These are phyloP conservation scores for Yamadazyma pseudoaaseri DNA, from an alignment of 1,139 yeast genomes.

Conservation along the genomic window DNA sequence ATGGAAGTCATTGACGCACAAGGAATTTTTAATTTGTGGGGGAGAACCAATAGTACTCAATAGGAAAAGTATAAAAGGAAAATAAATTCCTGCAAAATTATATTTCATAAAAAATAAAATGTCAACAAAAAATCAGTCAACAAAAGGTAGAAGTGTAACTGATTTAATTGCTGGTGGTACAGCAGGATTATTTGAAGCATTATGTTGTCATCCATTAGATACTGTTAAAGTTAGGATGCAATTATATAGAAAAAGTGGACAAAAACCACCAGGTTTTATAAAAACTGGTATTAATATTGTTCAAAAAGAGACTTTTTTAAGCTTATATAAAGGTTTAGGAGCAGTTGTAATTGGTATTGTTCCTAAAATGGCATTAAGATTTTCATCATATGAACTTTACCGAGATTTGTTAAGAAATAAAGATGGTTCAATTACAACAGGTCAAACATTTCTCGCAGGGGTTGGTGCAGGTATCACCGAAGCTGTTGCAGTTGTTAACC, in stretches of 20 bases:
- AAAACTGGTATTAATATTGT: conserved; percentile 79
- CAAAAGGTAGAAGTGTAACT: conserved; percentile 48
- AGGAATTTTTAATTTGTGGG: conserved; percentile 14
- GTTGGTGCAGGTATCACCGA: conserved; percentile 98
- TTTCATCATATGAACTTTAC: conserved; percentile 89
- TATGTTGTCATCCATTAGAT: conserved; percentile 93
- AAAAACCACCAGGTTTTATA: conserved; percentile 81
- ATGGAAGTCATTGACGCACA: conserved; percentile 10
- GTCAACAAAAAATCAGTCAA: conserved; percentile 11
- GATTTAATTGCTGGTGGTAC: conserved; percentile 95
- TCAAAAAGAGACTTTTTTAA: conserved; percentile 76
- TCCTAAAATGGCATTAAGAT: conserved; percentile 97
- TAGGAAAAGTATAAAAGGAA: conserved; percentile 1
- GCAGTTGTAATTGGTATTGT: conserved; percentile 97
- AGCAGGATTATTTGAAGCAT: conserved; percentile 95
- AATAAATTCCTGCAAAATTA: background rate
- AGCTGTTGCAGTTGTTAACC: conserved; percentile 91
- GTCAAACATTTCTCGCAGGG: conserved; percentile 82
- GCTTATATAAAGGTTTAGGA: conserved; percentile 92
- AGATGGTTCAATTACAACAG: conserved; percentile 70
- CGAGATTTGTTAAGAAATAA: conserved; percentile 64
- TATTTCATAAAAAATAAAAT: conserved; percentile 3
- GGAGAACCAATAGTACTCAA: conserved; percentile 8
- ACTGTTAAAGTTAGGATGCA: conserved; percentile 98
- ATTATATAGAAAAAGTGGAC: conserved; percentile 62